Evolutionary conservation across 73 alveolate genomes (phyloP), one percentile per base, ranked within the genome.

Genomic region (Paraurostyla sp.): DNA sequence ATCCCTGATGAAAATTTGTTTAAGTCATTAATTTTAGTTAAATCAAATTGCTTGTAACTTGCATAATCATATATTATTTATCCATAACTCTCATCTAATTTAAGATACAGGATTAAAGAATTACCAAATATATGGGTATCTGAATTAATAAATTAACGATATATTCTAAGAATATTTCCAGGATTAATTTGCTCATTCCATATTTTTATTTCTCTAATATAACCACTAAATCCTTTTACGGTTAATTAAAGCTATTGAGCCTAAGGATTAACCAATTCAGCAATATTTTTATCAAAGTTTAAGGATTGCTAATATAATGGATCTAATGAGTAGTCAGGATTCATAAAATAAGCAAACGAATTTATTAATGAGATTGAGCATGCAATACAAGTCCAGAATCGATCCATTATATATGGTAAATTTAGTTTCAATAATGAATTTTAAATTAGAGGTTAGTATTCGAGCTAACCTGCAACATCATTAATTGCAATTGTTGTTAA

Each of bases 141-240:
- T 33, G 32, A 9, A 22, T 65, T 65, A 11, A 65, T 38, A 65
- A 7, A 40, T 65, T 40, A 38, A 3, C 82, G 41, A 38, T 65
- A 35, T 40, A 65, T 6, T 22, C 82, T 65, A 9, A 65, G 46
- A 33, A 65, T 40, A 65, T 65, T 65, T 38, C 82, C 82, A 16
- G 7, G 29, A 65, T 65, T 65, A 13, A 65, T 65, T 3, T 38
- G 25, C 13, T 65, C 56, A 4, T 35, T 65, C 82, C 82, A 65
- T 13, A 65, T 35, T 40, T 65, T 65, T 3, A 65, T 65, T 40
- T 65, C 82, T 40, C 82, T 65, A 15, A 65, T 1, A 65, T 65
- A 65, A 1, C 82, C 82, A 38, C n/a, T 33, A 65, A 65, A 65
- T 32, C n/a, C 35, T 38, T 18, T 35, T 33, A 65, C 58, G 3